Evolutionary conservation across 192 early-diverging fungal species (phyloP).

Genomic region (Coemansia sp.): DNA sequence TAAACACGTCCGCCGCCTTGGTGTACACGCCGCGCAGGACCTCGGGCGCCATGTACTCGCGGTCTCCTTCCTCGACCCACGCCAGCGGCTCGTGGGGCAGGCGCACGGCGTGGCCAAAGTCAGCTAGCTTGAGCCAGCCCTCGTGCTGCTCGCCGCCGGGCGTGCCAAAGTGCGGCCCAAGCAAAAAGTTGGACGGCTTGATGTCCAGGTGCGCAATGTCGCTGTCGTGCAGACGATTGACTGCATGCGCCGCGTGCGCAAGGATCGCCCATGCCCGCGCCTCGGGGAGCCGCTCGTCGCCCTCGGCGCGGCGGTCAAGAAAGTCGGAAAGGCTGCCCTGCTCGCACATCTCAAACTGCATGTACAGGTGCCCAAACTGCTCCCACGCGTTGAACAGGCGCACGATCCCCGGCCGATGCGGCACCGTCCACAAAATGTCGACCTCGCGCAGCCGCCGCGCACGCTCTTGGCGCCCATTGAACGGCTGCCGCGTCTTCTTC

Average conservation of each 20-base stretch:
- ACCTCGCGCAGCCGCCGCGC: slow-evolving; percentile 75
- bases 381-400: slow-evolving; percentile 85
- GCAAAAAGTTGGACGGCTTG: slow-evolving; percentile 86
- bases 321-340: slow-evolving; percentile 61
- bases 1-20: slow-evolving; percentile 86
- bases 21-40: slow-evolving; percentile 65
- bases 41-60: slow-evolving; percentile 90
- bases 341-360: slow-evolving; percentile 87
- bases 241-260: slow-evolving; percentile 48
- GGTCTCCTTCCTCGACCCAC: slow-evolving; percentile 77
- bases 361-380: slow-evolving; percentile 79
- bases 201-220: slow-evolving; percentile 83
- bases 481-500: slow-evolving; percentile 71
- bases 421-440: slow-evolving; percentile 68
- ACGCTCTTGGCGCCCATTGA: slow-evolving; percentile 67
- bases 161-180: slow-evolving; percentile 38
- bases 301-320: slow-evolving; percentile 19
- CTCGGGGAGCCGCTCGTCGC: slow-evolving; percentile 43
- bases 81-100: slow-evolving; percentile 18
- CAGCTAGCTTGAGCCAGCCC: slow-evolving; percentile 77
- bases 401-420: slow-evolving; percentile 59
- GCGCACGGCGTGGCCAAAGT: slow-evolving; percentile 80
- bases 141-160: slow-evolving; percentile 36
- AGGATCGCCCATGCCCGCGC: slow-evolving; percentile 68
- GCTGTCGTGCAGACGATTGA: slow-evolving; percentile 68